These are phyloP conservation scores for Phyllosticta paracitricarpa DNA, from an alignment of 2,329 filamentous ascomycete species.

Conservation along the genomic window DNA sequence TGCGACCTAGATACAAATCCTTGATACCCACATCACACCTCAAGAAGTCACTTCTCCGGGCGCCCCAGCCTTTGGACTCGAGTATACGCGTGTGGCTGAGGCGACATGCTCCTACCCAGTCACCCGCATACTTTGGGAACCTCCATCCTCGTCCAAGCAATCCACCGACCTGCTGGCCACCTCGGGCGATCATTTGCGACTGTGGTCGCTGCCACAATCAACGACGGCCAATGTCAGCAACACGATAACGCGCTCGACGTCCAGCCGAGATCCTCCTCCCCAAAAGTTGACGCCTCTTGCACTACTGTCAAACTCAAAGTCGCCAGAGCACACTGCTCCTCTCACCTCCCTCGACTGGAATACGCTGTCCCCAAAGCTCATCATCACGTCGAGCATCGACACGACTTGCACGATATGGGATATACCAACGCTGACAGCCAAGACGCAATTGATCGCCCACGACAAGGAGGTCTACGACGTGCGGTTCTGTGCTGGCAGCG, in stretches of 20 bases:
- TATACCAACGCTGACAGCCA: constrained; percentile 92
- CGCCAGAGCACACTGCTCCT: constrained; percentile 92
- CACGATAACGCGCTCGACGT: constrained; percentile 58
- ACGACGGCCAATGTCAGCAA: constrained; percentile 49
- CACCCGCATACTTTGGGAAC: constrained; percentile 90
- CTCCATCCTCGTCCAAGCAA: constrained; percentile 87
- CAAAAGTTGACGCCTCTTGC: constrained; percentile 86
- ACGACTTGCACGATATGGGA: constrained; percentile 99
- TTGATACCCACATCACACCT: constrained; percentile 71
- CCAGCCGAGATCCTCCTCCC: constrained; percentile 50
- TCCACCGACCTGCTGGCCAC: constrained; percentile 91
- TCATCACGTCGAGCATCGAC: constrained; percentile 97
- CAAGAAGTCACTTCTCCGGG: constrained; percentile 60
- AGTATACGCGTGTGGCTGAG: constrained; percentile 89
- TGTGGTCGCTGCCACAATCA: constrained; percentile 75
- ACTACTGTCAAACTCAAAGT: constrained; percentile 93
- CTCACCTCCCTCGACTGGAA: constrained; percentile 98
- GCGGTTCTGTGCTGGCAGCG: constrained; percentile 92
- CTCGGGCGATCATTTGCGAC: constrained; percentile 81
- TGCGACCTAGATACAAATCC: constrained; percentile 73
- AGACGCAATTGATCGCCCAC: constrained; percentile 95
- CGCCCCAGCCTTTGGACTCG: constrained; percentile 63
- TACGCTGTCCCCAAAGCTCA: constrained; percentile 81
- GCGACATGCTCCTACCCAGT: constrained; percentile 97
- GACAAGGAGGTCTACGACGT: constrained; percentile 99